Base-by-base conservation (phyloP, 768 basidiomycete species). In the Boletus rubroflammeus region DNA sequence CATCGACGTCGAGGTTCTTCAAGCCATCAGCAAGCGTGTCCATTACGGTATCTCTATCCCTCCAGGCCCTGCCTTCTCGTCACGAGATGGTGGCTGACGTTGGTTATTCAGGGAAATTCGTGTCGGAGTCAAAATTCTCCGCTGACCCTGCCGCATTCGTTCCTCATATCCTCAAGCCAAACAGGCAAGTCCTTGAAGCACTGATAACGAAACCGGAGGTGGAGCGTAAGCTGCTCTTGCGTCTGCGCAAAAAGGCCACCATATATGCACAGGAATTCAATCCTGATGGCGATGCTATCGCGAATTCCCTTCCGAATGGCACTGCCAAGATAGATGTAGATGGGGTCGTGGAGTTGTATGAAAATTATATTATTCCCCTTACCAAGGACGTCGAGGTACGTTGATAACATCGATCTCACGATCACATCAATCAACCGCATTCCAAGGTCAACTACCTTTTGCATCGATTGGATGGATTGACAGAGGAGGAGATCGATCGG, bases 201-300 rank as follows among this genome's bases (percentile, higher is more conserved):
- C 75, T 99, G 42, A 98, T 99, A 67, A 95, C 94, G n/a, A 98
- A 98, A 69, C 94, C 97, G 0, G 96, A 90, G 52, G 94, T 99
- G 28, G 97, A 99, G 67, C 81, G 79, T 17, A 87, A 84, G 52
- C 78, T 99, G 3, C 81, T 99, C 29, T 73, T 81, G 44, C 82
- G 97, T 19, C 73, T 99, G 26, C 83, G 82, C 49, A 95, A 91
- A 74, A 99, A 99, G 69, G 84, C 86, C 1, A 75, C 75, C 6
- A 84, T 78, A 2, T 86, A 86, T 56, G 95, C 94, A 0, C 87
- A 91, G 58, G 93, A 96, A 56, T 81, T 98, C 61, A 84, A 81
- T 11, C 75, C 81, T 0, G 86, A 90, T 56, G 86, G 85, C 32
- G 81, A 80, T 11, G 63, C 78, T 61, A 57, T 75, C 67, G 62